phyloP scores from a whole-genome alignment of 306 rosid genomes.

The Calophaca sinica region DNA sequence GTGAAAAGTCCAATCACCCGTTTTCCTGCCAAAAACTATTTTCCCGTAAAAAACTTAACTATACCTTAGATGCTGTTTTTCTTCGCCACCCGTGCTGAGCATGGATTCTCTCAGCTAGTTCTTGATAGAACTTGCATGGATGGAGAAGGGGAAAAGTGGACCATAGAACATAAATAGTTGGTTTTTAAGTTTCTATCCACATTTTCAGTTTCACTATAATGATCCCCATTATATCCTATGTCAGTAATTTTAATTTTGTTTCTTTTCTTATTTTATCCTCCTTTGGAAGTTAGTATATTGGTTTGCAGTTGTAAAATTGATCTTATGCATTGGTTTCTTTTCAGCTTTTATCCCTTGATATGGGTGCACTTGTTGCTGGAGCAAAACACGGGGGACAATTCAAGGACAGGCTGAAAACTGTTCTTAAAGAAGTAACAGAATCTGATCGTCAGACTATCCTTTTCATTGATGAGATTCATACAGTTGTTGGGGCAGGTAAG shows the following conservation, averaged over 20 bases:
- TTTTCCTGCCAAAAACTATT: no score
- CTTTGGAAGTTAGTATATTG: slow-evolving; percentile 16
- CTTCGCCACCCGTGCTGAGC: no score
- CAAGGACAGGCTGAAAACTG: slow-evolving; percentile 98
- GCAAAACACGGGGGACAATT: slow-evolving; percentile 98
- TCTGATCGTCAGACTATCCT: slow-evolving; percentile 94
- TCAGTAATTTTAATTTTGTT: slow-evolving; percentile 8
- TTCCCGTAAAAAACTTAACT: no score
- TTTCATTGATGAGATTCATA: slow-evolving; percentile 96
- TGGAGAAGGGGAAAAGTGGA: slow-evolving; percentile 10
- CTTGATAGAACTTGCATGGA: slow-evolving; percentile 25
- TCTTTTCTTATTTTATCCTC: slow-evolving; percentile 15
- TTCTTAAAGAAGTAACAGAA: slow-evolving; percentile 95
- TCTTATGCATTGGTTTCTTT: slow-evolving; percentile 33
- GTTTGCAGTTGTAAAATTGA: slow-evolving; percentile 39
- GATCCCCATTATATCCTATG: slow-evolving; percentile 1
- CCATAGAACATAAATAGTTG: not conserved
- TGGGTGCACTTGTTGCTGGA: slow-evolving; percentile 98
- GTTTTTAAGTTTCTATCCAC: slow-evolving; percentile 1
- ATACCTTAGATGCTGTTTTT: no score
- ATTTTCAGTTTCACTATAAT: slow-evolving; percentile 15
- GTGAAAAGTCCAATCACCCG: no score
- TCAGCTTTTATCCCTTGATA: slow-evolving; percentile 96
- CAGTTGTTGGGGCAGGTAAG: slow-evolving; percentile 98
- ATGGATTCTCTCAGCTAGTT: not conserved